Percentiles rank a stretch among this genome's conserved stretches.
These are phyloP conservation scores for Wickerhamomyces rabaulensis DNA, from an alignment of 805 yeast species.

Conservation along the genomic window DNA sequence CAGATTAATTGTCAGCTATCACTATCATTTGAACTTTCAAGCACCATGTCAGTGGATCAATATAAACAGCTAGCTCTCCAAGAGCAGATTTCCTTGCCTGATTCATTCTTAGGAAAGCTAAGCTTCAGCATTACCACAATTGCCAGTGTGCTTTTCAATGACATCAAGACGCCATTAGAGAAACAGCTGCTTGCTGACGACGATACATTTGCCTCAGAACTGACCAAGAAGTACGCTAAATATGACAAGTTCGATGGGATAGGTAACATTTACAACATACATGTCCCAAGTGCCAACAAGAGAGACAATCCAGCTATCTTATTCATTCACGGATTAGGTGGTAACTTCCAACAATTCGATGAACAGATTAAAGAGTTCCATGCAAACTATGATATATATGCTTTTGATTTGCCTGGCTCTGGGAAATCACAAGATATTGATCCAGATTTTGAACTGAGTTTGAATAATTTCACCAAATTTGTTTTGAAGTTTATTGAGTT, in stretches of 20 bases:
- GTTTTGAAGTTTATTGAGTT: conserved; percentile 8
- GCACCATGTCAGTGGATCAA: neutral
- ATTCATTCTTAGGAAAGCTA: neutral
- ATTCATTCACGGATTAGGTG: conserved; percentile 87
- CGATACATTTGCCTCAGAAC: conserved; percentile 10
- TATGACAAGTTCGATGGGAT: conserved; percentile 7
- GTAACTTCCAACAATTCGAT: conserved; percentile 82
- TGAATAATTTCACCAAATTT: conserved; percentile 14
- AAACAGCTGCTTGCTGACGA: conserved; percentile 12
- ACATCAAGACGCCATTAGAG: conserved; percentile 13
- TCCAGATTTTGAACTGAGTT: conserved; percentile 7
- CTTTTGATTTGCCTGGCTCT: conserved; percentile 86
- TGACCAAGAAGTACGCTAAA: conserved; percentile 11
- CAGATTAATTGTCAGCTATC: no score
- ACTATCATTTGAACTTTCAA: no score
- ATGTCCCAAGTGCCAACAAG: conserved; percentile 9
- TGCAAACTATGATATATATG: conserved; percentile 56
- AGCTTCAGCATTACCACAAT: conserved; percentile 1
- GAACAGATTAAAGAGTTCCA: conserved; percentile 54
- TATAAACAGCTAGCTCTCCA: conserved; percentile 15
- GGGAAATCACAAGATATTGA: conserved; percentile 35
- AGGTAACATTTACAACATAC: conserved; percentile 11
- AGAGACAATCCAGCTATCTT: conserved; percentile 34
- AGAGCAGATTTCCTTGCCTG: conserved; percentile 9
- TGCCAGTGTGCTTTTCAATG: neutral